These are phyloP conservation scores for Ormosia semicastrata DNA, from an alignment of 306 rosid genomes.

Conservation along the genomic window DNA sequence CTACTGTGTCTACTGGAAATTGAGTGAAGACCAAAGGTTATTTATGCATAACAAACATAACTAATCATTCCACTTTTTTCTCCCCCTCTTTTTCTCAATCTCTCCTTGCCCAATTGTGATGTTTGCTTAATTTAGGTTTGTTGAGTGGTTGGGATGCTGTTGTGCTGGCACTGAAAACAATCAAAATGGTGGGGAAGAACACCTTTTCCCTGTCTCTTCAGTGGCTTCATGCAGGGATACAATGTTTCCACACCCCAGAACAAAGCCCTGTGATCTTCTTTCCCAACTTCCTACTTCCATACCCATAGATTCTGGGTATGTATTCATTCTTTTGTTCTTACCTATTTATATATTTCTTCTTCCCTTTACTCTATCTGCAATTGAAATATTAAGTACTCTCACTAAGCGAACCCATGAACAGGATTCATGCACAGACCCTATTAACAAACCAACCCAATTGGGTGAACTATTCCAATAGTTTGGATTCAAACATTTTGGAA, in stretches of 20 bases:
- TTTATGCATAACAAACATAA: background rate
- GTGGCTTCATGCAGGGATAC: constrained; percentile 71
- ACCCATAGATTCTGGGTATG: constrained; percentile 72
- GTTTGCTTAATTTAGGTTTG: constrained; percentile 45
- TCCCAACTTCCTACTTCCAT: constrained; percentile 59
- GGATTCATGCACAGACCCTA: constrained; percentile 68
- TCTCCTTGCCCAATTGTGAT: constrained; percentile 8
- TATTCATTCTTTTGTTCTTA: background rate
- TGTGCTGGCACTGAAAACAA: constrained; percentile 70
- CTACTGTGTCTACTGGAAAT: constrained; percentile 74
- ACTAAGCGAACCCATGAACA: constrained; percentile 28
- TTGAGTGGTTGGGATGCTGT: constrained; percentile 82
- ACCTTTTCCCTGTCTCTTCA: constrained; percentile 56
- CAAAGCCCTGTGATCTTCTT: constrained; percentile 68
- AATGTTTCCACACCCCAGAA: constrained; percentile 58
- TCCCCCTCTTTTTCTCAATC: background rate
- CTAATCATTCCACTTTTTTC: background rate
- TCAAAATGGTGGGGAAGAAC: constrained; percentile 61
- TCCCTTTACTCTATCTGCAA: background rate
- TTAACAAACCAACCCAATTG: constrained; percentile 74
- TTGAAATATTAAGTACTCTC: background rate
- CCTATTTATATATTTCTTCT: background rate
- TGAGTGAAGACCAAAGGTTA: constrained; percentile 87
- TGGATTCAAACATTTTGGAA: constrained; percentile 41
- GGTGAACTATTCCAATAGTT: constrained; percentile 57